phyloP scores from a whole-genome alignment of 345 rosid species.

The Angophora floribunda region DNA sequence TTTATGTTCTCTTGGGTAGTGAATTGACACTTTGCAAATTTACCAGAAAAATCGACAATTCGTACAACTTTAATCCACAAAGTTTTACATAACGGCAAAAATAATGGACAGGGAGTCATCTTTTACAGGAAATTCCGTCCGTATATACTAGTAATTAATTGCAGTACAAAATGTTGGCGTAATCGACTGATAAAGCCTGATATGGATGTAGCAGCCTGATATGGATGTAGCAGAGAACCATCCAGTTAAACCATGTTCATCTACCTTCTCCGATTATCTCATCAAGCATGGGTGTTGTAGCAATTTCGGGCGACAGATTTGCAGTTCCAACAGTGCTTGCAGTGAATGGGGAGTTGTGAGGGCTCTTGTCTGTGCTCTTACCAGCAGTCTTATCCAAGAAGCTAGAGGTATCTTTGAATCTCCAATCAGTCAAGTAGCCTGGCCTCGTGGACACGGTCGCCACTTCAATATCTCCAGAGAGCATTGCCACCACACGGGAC shows the following conservation, averaged over 20 bases:
- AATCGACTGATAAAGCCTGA: background rate
- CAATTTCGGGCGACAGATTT: background rate
- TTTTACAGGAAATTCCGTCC: background rate
- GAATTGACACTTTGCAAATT: background rate
- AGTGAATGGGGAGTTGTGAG: background rate
- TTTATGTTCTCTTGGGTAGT: background rate
- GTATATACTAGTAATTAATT: background rate
- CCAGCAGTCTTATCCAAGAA: background rate
- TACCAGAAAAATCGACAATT: background rate
- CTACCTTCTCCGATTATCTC: background rate
- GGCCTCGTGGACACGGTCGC: slow-evolving; percentile 26
- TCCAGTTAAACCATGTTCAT: background rate
- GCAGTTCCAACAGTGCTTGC: background rate
- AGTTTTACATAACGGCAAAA: background rate
- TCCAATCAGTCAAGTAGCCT: slow-evolving; percentile 55
- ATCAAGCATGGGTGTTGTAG: background rate
- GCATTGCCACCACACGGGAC: slow-evolving; percentile 63
- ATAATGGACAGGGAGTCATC: background rate
- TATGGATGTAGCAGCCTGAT: background rate
- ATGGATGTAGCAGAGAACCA: background rate
- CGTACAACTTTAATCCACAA: background rate
- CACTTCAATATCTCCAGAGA: slow-evolving; percentile 55
- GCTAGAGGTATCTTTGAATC: slow-evolving; percentile 24
- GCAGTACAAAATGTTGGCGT: background rate
- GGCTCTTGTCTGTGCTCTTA: background rate